phyloP scores from a whole-genome alignment of 2,329 filamentous ascomycete species.

The Venturia carpophila region DNA sequence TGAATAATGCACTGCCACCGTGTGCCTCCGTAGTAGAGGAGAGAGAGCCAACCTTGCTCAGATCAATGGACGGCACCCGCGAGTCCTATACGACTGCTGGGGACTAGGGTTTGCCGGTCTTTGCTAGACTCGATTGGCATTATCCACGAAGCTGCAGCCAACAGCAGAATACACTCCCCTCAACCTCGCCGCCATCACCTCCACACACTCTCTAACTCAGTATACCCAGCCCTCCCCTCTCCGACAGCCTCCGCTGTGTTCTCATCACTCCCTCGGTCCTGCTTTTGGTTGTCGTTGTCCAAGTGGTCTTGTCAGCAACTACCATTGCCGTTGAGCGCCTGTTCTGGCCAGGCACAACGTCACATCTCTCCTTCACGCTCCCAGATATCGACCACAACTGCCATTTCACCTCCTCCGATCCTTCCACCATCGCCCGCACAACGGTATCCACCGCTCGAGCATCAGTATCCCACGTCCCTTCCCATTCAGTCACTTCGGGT shows the following conservation, averaged over 20 bases:
- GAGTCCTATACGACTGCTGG: neutral
- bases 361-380: slow-evolving; percentile 1
- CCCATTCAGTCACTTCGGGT: slow-evolving; percentile 10
- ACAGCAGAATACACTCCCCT: neutral
- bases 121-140: neutral
- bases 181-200: neutral
- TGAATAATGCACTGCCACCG: too few species aligned
- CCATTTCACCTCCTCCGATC: slow-evolving; percentile 2
- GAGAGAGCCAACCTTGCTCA: neutral
- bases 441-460: neutral
- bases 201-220: neutral
- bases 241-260: neutral
- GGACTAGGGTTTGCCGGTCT: neutral
- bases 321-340: slow-evolving; percentile 8
- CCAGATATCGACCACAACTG: neutral
- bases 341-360: slow-evolving; percentile 10
- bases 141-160: slow-evolving; percentile 4
- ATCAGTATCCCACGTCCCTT: neutral
- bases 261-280: slow-evolving; percentile 8
- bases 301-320: neutral
- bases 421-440: slow-evolving; percentile 8
- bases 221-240: slow-evolving; percentile 2
- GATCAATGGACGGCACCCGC: slow-evolving; percentile 3
- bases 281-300: neutral
- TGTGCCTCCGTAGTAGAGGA: too few species aligned